A percentile compares a stretch with the other conserved stretches of the same genome.
Evolutionary conservation across 139 green algal species (phyloP).

Genomic region (Ettlia oleoabundans): DNA sequence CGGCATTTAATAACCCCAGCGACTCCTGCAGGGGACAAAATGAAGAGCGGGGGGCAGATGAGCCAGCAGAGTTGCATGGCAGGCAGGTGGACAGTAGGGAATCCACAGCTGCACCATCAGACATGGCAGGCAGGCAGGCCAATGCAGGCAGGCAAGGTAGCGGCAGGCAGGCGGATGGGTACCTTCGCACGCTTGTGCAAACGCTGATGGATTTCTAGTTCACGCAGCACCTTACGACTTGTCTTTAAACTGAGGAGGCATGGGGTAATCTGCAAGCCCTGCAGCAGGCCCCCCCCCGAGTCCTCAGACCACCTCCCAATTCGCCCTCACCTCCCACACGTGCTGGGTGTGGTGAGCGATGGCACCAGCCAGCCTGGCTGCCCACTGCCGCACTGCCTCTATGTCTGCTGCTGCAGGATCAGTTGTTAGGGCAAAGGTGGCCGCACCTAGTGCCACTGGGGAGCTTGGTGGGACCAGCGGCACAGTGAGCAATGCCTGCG

Average conservation of each 20-base stretch:
- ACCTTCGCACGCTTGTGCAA: background rate
- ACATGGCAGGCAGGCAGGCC: too few species aligned
- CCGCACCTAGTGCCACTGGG: background rate
- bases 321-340: slow-evolving; percentile 25
- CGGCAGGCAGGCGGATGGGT: too few species aligned
- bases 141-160: too few species aligned
- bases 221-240: background rate
- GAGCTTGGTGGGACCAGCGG: background rate
- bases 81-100: too few species aligned
- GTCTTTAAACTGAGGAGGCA: too few species aligned
- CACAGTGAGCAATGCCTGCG: background rate
- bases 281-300: too few species aligned
- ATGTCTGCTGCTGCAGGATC: background rate
- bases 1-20: background rate
- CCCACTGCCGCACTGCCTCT: background rate
- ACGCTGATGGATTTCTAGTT: background rate
- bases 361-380: background rate
- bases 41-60: too few species aligned
- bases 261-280: too few species aligned
- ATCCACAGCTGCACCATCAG: too few species aligned
- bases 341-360: slow-evolving; percentile 10
- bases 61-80: too few species aligned
- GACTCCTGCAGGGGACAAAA: slow-evolving; percentile 4
- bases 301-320: too few species aligned
- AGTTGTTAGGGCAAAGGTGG: background rate